Base-by-base conservation (phyloP, 148 eudicot genomes). In the Arbutus unedo region DNA sequence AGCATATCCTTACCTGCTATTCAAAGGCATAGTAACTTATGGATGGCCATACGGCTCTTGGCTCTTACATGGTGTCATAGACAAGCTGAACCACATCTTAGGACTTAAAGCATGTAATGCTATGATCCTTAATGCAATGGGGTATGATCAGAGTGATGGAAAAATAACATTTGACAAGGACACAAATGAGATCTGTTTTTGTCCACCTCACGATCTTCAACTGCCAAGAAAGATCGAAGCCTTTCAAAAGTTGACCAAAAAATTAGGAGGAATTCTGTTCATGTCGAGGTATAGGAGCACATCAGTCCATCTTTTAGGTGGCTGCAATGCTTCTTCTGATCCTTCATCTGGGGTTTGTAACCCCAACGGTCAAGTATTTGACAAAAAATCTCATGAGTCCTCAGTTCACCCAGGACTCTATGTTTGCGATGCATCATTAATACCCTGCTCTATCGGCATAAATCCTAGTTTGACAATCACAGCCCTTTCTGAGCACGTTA, bases 231-330 rank as follows among this genome's bases (percentile, higher is more conserved):
- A 88, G 66, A 38, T 88, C n/a, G 68, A 85, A 71, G 79, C 88
- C 55, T 79, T 88, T 15, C 86, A 81, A 59, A 88, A 85, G 60
- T 55, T 85, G 19, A 82, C 84, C 11, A 85, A 83, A 38, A 88
- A 83, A 21, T 48, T 88, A 7, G 90, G 88, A 66, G 90, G 90
- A 67, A 74, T 84, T 66, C 79, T 88, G 15, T 85, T 83, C 76
- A 68, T 88, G 86, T 81, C 88, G 45, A 86, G 68, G 74, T 79
- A 55, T 45, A 56, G 88, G 49, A 85, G 88, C 83, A 81, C 90
- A 16, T 81, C 87, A 0, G 90, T 88, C 49, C 90, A 88, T 81
- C 90, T 81, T 48, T 81, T 88, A 64, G 90, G 90, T 4, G 90
- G 90, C 10, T 88, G 90, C 68, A 85, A 81, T 76, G 87, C 88